Evolutionary conservation across 164 flowering plant genomes (phyloP).

Genomic region (Echeveria elegans): DNA sequence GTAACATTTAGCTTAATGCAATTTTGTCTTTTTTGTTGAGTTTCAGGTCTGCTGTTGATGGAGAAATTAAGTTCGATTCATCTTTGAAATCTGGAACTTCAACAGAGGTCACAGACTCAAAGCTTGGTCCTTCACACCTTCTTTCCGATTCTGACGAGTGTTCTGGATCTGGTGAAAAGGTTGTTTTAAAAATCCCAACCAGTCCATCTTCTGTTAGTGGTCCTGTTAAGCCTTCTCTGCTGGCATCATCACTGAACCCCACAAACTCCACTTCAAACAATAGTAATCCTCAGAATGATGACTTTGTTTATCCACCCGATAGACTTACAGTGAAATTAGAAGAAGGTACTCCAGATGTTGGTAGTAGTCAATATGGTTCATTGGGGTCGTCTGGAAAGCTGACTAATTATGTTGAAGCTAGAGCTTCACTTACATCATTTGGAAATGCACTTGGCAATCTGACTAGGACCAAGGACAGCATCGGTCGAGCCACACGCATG

Average conservation of each 20-base stretch:
- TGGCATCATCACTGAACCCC: conserved; percentile 21
- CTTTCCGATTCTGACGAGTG: conserved; percentile 19
- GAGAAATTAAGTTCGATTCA: conserved; percentile 18
- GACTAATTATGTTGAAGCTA: conserved; percentile 31
- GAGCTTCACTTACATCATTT: conserved; percentile 47
- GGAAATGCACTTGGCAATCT: conserved; percentile 50
- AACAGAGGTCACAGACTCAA: conserved; percentile 16
- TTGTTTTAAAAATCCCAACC: conserved; percentile 19
- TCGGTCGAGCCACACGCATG: conserved; percentile 81
- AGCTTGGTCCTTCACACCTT: conserved; percentile 17
- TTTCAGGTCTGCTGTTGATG: conserved; percentile 29
- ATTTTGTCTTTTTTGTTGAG: too few relatives aligned
- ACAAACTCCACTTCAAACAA: conserved; percentile 28
- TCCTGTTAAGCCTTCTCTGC: conserved; percentile 25
- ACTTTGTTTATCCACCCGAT: conserved; percentile 30
- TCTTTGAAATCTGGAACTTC: conserved; percentile 19
- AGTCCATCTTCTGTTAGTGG: conserved; percentile 26
- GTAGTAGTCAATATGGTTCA: conserved; percentile 26
- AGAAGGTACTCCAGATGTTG: conserved; percentile 15
- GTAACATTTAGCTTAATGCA: background rate
- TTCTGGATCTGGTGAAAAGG: conserved; percentile 23
- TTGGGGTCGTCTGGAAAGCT: conserved; percentile 17
- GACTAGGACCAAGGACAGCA: conserved; percentile 89
- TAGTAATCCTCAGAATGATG: conserved; percentile 23
- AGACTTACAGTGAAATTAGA: conserved; percentile 20